Conservation (phyloP, 2,329 filamentous ascomycete genomes). For the Alternaria alternata region DNA sequence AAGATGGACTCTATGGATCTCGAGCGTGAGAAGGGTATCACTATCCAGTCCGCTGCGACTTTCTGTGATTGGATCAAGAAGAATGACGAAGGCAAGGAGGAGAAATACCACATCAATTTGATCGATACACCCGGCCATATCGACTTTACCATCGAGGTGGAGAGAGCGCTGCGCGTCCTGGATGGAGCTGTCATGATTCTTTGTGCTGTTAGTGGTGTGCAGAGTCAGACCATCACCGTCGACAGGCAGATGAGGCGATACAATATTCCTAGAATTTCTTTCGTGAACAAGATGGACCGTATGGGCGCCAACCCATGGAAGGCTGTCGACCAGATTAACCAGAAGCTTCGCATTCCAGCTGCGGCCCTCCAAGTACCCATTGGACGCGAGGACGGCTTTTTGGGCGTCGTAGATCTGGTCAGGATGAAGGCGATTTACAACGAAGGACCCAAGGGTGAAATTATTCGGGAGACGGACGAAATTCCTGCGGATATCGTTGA, state of each 20-base stretch:
- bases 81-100: conserved; percentile 73
- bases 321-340: conserved; percentile 95
- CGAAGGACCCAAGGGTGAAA: conserved; percentile 80
- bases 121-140: conserved; percentile 99
- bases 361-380: conserved; percentile 96
- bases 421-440: conserved; percentile 94
- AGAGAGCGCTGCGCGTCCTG: conserved; percentile 90
- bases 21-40: conserved; percentile 98
- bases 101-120: conserved; percentile 96
- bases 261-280: conserved; percentile 93
- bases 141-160: conserved; percentile 98
- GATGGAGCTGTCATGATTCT: conserved; percentile 99
- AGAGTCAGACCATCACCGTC: conserved; percentile 97
- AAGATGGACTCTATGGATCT: conserved; percentile 99
- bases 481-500: conserved; percentile 81
- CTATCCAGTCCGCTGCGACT: conserved; percentile 96
- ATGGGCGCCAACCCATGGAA: conserved; percentile 99
- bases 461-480: conserved; percentile 77
- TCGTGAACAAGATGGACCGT: conserved; percentile 99
- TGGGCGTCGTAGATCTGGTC: conserved; percentile 91
- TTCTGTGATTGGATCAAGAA: conserved; percentile 97
- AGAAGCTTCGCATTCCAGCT: conserved; percentile 90
- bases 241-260: conserved; percentile 99
- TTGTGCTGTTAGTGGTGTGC: conserved; percentile 95
- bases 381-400: conserved; percentile 87